Conservation (phyloP, 2,329 filamentous ascomycete genomes). For the Ophiostoma ulmi region DNA sequence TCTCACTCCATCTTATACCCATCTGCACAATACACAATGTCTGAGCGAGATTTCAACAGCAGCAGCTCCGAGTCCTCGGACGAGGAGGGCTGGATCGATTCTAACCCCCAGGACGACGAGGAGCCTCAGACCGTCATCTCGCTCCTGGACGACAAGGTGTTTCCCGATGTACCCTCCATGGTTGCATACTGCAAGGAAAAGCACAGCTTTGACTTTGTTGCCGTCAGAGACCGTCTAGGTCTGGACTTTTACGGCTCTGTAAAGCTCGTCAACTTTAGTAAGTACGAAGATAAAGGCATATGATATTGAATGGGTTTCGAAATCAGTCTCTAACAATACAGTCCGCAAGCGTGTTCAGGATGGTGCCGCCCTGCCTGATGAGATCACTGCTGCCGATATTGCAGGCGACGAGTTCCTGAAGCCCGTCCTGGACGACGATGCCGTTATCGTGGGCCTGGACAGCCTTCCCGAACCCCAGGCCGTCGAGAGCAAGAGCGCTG, state of each 20-base stretch:
- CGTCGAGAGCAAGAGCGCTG: neutral
- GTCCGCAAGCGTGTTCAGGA: conserved; percentile 47
- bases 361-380: conserved; percentile 45
- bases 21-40: conserved; percentile 18
- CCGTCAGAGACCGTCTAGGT: conserved; percentile 50
- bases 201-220: conserved; percentile 62
- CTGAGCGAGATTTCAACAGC: conserved; percentile 25
- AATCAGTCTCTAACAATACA: conserved; percentile 27
- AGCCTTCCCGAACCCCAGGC: conserved; percentile 52
- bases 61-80: conserved; percentile 36
- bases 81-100: conserved; percentile 36
- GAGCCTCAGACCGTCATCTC: conserved; percentile 59
- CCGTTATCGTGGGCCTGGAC: conserved; percentile 79
- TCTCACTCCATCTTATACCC: neutral
- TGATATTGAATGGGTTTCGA: neutral
- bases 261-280: conserved; percentile 67
- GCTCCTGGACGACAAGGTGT: conserved; percentile 62
- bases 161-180: conserved; percentile 60
- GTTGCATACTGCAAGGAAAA: conserved; percentile 62
- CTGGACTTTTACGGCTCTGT: conserved; percentile 70
- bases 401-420: conserved; percentile 76
- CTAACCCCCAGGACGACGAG: conserved; percentile 51
- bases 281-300: conserved; percentile 18
- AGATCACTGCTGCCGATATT: conserved; percentile 59
- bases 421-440: conserved; percentile 83